phyloP scores from a whole-genome alignment of 176 grass and related monocot genomes.

The Thinopyrum elongatum region DNA sequence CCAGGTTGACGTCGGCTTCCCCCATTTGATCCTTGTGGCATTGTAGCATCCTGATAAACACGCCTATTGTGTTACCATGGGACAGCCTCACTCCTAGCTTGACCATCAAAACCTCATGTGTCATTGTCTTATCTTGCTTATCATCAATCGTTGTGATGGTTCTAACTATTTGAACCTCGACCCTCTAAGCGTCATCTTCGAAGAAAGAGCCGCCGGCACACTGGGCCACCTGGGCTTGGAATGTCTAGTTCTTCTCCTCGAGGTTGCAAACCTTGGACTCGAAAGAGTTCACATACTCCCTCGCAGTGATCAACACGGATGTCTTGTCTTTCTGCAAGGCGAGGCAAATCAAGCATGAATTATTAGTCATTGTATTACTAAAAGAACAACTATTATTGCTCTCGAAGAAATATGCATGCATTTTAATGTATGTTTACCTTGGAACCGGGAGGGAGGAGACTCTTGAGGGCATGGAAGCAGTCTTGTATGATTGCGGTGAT shows the following conservation, averaged over 20 bases:
- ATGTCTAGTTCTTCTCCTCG: no score
- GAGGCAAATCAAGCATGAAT: neutral
- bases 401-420: neutral
- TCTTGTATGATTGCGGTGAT: neutral
- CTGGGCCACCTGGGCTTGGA: no score
- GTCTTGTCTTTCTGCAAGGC: neutral
- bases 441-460: conserved; percentile 50
- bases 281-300: no score
- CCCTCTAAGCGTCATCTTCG: neutral
- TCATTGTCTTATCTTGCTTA: no score
- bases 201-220: neutral
- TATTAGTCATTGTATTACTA: no score
- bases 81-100: conserved; percentile 28
- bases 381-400: no score
- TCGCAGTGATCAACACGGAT: no score
- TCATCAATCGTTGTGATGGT: neutral
- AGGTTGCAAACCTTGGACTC: no score
- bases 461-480: conserved; percentile 56
- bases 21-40: conserved; percentile 44
- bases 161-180: conserved; percentile 47
- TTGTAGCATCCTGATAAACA: conserved; percentile 39
- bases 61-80: conserved; percentile 26
- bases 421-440: conserved; percentile 35
- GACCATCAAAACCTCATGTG: conserved; percentile 23
- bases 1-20: conserved; percentile 26